Evolutionary conservation across 495 filamentous ascomycete species (phyloP), one percentile per base, ranked within the genome.

Genomic region (Daldinia bambusicola): DNA sequence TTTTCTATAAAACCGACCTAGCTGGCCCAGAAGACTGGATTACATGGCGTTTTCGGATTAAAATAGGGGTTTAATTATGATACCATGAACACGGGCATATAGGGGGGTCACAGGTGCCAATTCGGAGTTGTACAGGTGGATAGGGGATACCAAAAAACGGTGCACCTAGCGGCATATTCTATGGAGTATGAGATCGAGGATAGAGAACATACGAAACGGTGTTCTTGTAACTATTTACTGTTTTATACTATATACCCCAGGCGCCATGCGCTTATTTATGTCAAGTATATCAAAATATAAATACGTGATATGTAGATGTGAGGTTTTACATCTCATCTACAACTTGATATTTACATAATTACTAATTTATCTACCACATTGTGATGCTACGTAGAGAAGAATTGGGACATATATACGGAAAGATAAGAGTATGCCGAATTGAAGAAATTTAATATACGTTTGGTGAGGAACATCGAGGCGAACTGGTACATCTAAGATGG

Each of bases 211-310:
- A 41, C n/a, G 32, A 22, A 41, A 26, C 14, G 22, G 16, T 60
- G 22, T 45, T 45, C 22, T 32, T 18, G 43, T 52, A 26, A 18
- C 52, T 50, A 31, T 66, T 55, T 55, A 9, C 30, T 63, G 16
- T n/a, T 22, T 30, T 59, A 57, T 71, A 63, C 31, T 37, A 71
- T 67, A 71, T 71, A 71, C 69, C 69, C 43, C 36, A 14, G 53
- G 69, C 59, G 37, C 32, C n/a, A 59, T 1, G 58, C 68, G 43
- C 43, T 48, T 48, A 48, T 48, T 22, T 48, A 16, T 48, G 8
- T 20, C 10, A 48, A 22, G n/a, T 10, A 13, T 48, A 13, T 48
- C 10, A 22, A 48, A 48, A 48, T 22, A 4, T 48, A 48, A 18
- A 48, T 48, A 48, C 0, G 18, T 16, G 18, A 48, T n/a, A 48